These are phyloP conservation scores for Acanthamoeba castellanii DNA, from an alignment of 208 protist species.

Conservation along the genomic window DNA sequence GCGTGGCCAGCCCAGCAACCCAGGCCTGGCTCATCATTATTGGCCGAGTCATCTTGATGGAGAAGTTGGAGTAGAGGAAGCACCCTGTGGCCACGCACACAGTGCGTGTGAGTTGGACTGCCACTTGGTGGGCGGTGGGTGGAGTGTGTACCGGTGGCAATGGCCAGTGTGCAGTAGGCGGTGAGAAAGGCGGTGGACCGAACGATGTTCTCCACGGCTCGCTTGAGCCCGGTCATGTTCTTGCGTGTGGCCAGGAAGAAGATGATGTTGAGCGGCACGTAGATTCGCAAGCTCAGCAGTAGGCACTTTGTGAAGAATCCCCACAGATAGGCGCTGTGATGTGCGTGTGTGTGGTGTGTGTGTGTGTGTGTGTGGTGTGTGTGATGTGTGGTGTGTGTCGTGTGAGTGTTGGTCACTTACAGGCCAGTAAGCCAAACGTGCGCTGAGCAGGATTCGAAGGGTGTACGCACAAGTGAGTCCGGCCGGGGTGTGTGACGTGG, in stretches of 20 bases:
- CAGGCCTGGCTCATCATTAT: constrained; percentile 43
- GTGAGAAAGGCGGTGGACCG: constrained; percentile 47
- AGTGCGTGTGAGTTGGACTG: background rate
- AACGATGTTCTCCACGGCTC: constrained; percentile 9
- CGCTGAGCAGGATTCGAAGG: too few species aligned
- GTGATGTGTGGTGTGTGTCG: too few species aligned
- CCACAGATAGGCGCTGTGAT: background rate
- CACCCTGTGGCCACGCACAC: background rate
- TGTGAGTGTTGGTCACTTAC: too few species aligned
- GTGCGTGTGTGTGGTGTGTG: background rate
- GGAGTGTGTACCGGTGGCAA: background rate
- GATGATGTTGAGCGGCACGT: constrained; percentile 56
- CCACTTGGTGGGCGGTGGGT: background rate
- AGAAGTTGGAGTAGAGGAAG: constrained; percentile 48
- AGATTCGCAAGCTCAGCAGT: constrained; percentile 11
- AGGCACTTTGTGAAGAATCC: background rate
- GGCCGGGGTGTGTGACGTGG: background rate
- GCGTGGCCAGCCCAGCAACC: constrained; percentile 48
- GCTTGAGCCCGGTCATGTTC: background rate
- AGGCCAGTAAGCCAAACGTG: too few species aligned
- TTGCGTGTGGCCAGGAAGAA: constrained; percentile 53
- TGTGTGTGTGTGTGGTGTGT: background rate
- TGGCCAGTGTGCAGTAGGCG: constrained; percentile 27
- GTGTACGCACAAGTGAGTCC: constrained; percentile 6
- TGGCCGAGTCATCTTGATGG: constrained; percentile 14